Evolutionary conservation across 352 stramenopile genomes (phyloP).

Genomic region (Ophiocytium majus): DNA sequence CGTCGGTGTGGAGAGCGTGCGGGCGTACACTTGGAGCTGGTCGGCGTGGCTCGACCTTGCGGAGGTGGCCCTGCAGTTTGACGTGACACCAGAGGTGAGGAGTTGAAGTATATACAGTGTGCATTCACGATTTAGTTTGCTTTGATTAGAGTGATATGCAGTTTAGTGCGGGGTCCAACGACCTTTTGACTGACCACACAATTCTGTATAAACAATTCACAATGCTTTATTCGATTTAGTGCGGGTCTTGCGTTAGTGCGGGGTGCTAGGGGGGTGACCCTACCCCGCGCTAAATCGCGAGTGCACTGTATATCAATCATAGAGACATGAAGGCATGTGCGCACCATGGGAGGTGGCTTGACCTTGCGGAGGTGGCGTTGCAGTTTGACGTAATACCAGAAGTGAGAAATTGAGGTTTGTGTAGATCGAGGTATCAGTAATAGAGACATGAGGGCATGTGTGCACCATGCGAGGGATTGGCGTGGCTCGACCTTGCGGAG

Average conservation of each 20-base stretch:
- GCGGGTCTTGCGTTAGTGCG: no score
- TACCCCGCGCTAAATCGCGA: background rate
- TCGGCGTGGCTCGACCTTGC: slow-evolving; percentile 93
- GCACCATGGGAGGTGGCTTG: slow-evolving; percentile 86
- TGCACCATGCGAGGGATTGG: slow-evolving; percentile 83
- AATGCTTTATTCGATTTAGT: no score
- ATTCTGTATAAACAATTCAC: no score
- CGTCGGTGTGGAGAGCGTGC: slow-evolving; percentile 28
- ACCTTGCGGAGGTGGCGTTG: slow-evolving; percentile 65
- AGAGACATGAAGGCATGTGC: slow-evolving; percentile 24
- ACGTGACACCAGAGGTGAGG: background rate
- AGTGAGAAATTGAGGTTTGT: no score
- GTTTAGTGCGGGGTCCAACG: no score
- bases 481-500: slow-evolving; percentile 87
- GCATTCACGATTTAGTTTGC: no score
- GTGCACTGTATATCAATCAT: no score
- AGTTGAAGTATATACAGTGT: no score
- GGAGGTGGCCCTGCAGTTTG: slow-evolving; percentile 9
- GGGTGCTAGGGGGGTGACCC: no score
- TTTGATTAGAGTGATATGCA: no score
- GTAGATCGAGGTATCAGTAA: background rate
- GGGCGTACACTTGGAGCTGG: slow-evolving; percentile 78
- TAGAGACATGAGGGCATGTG: background rate
- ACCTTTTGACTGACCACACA: no score
- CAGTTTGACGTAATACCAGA: slow-evolving; percentile 5